A percentile compares a stretch with the other conserved stretches of the same genome.
These are phyloP conservation scores for Penicillium verhagenii DNA, from an alignment of 495 filamentous ascomycete genomes.

Conservation along the genomic window DNA sequence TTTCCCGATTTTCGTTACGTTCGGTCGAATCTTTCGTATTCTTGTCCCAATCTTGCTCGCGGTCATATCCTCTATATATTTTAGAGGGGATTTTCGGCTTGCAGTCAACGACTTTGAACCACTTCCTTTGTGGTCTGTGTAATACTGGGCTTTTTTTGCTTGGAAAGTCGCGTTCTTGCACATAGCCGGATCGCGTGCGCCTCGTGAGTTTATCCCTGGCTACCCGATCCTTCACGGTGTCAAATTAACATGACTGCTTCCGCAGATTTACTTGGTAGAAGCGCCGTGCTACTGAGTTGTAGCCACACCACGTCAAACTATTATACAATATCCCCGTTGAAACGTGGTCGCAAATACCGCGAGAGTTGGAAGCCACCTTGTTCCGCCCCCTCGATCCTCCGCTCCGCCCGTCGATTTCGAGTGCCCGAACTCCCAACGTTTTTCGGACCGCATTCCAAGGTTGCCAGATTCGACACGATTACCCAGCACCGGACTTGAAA, in stretches of 20 bases:
- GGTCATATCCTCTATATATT: not conserved
- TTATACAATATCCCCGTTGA: not conserved
- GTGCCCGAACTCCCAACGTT: not conserved
- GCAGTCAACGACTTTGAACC: not conserved
- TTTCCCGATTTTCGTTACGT: not conserved
- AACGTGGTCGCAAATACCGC: not conserved
- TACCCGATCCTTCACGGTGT: not conserved
- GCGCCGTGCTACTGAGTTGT: not conserved
- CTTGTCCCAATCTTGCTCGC: not conserved
- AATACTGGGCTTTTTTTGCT: not conserved
- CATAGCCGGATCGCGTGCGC: conserved; percentile 18
- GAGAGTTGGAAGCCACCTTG: conserved; percentile 5
- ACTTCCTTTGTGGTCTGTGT: not conserved
- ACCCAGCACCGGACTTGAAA: not conserved
- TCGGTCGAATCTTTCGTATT: not conserved
- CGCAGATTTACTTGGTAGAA: not conserved
- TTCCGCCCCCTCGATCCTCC: not conserved
- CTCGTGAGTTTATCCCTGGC: conserved; percentile 30
- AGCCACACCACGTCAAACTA: not conserved
- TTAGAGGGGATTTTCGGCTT: not conserved
- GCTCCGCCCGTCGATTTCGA: not conserved
- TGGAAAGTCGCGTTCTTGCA: not conserved
- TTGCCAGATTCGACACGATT: too few relatives aligned
- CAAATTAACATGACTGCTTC: not conserved
- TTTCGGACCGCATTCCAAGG: not conserved